Evolutionary conservation across 2,329 filamentous ascomycete species (phyloP).

Genomic region (Cladosporium colombiae): DNA sequence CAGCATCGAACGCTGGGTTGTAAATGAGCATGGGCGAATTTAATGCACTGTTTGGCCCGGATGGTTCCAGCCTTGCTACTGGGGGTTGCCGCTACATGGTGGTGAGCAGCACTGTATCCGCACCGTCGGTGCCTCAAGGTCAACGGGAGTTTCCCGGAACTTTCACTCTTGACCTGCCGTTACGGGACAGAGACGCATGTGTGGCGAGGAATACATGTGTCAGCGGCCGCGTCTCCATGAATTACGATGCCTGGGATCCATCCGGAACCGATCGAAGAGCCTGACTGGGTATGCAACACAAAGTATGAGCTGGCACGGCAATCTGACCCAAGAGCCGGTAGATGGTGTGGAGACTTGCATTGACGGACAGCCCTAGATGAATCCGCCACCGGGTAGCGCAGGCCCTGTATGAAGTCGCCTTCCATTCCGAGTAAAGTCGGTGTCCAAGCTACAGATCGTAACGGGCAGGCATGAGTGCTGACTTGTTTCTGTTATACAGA

Average conservation of each 20-base stretch:
- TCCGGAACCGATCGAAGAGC: not conserved
- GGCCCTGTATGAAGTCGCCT: not conserved
- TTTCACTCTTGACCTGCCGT: not conserved
- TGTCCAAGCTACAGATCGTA: not conserved
- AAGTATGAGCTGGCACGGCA: not conserved
- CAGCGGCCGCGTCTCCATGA: not conserved
- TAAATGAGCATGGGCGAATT: not conserved
- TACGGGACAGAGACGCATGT: not conserved
- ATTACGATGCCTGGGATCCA: not conserved
- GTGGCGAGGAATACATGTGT: not conserved
- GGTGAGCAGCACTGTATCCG: not conserved
- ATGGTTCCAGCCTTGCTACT: not conserved
- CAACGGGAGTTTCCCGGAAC: not conserved
- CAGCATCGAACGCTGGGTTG: not conserved
- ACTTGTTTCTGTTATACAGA: not conserved
- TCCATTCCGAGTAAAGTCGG: not conserved
- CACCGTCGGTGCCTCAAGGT: not conserved
- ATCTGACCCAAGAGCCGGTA: not conserved
- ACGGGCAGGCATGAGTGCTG: not conserved
- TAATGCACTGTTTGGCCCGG: not conserved
- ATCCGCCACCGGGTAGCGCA: not conserved
- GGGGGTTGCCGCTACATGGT: not conserved
- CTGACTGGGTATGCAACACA: not conserved
- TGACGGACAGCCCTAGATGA: not conserved
- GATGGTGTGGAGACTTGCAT: not conserved